These are phyloP conservation scores for Lepidium sativum DNA, from an alignment of 345 rosid genomes.

Conservation along the genomic window DNA sequence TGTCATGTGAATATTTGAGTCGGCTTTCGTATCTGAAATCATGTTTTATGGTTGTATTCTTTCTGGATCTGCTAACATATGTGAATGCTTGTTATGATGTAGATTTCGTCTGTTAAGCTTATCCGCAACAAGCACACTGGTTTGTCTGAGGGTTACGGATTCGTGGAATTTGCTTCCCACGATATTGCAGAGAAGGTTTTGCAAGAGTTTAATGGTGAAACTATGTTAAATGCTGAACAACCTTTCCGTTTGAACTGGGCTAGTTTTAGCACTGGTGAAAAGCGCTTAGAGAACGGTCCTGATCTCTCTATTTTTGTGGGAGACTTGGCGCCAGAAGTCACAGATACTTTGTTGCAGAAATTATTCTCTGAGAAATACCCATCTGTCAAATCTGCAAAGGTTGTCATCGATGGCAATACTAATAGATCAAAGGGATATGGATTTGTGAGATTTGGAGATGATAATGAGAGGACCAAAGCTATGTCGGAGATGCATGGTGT, in stretches of 20 bases:
- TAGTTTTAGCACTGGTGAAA: slow-evolving; percentile 74
- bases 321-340: slow-evolving; percentile 89
- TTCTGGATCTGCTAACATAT: background rate
- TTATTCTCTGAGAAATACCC: slow-evolving; percentile 63
- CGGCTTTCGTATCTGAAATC: background rate
- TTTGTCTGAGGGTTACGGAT: slow-evolving; percentile 85
- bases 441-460: slow-evolving; percentile 95
- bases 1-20: background rate
- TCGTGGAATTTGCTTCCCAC: slow-evolving; percentile 80
- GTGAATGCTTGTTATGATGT: slow-evolving; percentile 1
- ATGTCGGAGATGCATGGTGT: slow-evolving; percentile 88
- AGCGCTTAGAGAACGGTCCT: slow-evolving; percentile 73
- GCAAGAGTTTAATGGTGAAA: slow-evolving; percentile 46
- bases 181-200: slow-evolving; percentile 79
- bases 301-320: slow-evolving; percentile 96
- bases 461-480: slow-evolving; percentile 60
- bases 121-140: slow-evolving; percentile 90
- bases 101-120: slow-evolving; percentile 85
- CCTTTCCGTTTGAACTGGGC: slow-evolving; percentile 94
- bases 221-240: slow-evolving; percentile 76
- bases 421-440: slow-evolving; percentile 95
- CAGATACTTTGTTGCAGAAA: slow-evolving; percentile 65
- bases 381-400: slow-evolving; percentile 93
- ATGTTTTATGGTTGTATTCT: background rate
- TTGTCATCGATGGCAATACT: slow-evolving; percentile 79